A percentile compares a stretch with the other conserved stretches of the same genome.
phyloP scores from a whole-genome alignment of 352 stramenopile genomes.

The Phytophthora crassamura region DNA sequence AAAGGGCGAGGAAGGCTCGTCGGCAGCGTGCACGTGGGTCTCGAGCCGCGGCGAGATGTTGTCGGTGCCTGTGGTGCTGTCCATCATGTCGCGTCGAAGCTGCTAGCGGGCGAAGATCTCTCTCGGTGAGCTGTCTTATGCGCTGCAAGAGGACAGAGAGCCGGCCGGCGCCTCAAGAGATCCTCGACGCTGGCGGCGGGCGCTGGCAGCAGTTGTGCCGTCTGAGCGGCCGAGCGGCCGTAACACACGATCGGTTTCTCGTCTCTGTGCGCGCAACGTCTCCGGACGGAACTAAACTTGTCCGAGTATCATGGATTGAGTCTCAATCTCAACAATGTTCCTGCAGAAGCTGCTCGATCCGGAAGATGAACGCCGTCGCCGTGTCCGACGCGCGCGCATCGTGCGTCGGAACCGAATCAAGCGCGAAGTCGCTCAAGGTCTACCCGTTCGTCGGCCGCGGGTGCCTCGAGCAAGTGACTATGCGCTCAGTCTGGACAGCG shows the following conservation, averaged over 20 bases:
- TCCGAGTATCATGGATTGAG: slow-evolving; percentile 8
- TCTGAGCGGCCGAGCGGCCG: slow-evolving; percentile 26
- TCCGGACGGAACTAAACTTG: slow-evolving; percentile 38
- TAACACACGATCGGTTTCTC: slow-evolving; percentile 30
- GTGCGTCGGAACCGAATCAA: slow-evolving; percentile 71
- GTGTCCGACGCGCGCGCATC: slow-evolving; percentile 57
- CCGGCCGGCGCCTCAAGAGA: slow-evolving; percentile 25
- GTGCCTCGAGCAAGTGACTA: slow-evolving; percentile 19
- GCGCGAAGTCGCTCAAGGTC: slow-evolving; percentile 52
- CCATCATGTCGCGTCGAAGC: slow-evolving; percentile 22
- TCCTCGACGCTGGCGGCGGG: slow-evolving; percentile 28
- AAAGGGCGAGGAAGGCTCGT: slow-evolving; percentile 9
- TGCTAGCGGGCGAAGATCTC: slow-evolving; percentile 18
- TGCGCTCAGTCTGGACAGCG: slow-evolving; percentile 14
- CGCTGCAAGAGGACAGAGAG: slow-evolving; percentile 15
- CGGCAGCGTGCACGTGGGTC: not conserved
- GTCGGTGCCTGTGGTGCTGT: slow-evolving; percentile 16
- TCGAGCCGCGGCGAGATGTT: slow-evolving; percentile 5
- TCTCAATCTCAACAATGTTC: slow-evolving; percentile 39
- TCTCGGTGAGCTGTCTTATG: slow-evolving; percentile 17
- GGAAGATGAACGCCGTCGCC: slow-evolving; percentile 55
- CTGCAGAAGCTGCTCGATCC: slow-evolving; percentile 59
- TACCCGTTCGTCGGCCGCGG: slow-evolving; percentile 29
- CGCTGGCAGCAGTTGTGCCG: slow-evolving; percentile 32
- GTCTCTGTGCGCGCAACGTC: slow-evolving; percentile 12